These are phyloP conservation scores for Brassica hybrid DNA, from an alignment of 441 rosid genomes.

Conservation along the genomic window DNA sequence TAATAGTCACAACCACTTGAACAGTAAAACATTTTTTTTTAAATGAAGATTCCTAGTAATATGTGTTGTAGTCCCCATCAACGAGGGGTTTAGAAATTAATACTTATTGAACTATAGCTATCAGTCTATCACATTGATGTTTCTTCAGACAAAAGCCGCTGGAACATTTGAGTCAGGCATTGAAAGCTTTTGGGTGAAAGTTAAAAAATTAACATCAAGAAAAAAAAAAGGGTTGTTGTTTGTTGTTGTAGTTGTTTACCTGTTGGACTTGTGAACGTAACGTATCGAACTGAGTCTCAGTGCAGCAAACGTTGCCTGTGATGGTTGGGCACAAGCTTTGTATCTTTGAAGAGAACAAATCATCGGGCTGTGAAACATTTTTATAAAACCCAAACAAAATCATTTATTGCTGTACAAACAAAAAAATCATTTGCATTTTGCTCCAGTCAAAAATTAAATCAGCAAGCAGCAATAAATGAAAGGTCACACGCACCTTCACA, in stretches of 20 bases:
- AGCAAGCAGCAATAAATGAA: not conserved
- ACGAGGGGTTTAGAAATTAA: not conserved
- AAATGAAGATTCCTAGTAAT: not conserved
- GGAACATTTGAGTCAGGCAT: not conserved
- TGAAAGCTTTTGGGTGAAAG: not conserved
- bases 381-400: not conserved
- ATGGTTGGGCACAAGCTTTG: slow-evolving; percentile 98
- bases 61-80: not conserved
- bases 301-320: slow-evolving; percentile 93
- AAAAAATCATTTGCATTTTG: not conserved
- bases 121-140: not conserved
- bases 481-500: slow-evolving; percentile 65
- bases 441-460: not conserved
- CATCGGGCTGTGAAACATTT: slow-evolving; percentile 68
- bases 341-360: slow-evolving; percentile 87
- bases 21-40: not conserved
- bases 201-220: not conserved
- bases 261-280: slow-evolving; percentile 92
- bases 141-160: not conserved
- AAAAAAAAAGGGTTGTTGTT: not conserved
- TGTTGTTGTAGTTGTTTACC: slow-evolving; percentile 40
- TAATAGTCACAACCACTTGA: slow-evolving; percentile 1
- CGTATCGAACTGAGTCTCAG: slow-evolving; percentile 85
- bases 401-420: slow-evolving; percentile 6
- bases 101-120: not conserved